These are phyloP conservation scores for Mortierella sp. DNA, from an alignment of 371 early-diverging fungal genomes.

Conservation along the genomic window DNA sequence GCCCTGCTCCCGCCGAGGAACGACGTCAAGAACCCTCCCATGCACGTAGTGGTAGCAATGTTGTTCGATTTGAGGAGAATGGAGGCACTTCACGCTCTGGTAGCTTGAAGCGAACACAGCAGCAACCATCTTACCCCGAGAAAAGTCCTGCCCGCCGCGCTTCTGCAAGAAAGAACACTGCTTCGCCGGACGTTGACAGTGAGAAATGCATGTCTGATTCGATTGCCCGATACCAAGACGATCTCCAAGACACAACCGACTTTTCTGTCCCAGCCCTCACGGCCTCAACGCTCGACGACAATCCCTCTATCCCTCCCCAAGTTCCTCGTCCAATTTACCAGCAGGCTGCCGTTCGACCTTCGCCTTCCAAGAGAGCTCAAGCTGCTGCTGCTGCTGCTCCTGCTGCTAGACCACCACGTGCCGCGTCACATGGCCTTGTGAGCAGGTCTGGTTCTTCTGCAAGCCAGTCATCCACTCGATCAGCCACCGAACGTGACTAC, in stretches of 20 bases:
- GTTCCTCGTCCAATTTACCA: constrained; percentile 2
- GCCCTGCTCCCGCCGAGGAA: too few species aligned
- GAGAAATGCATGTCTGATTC: not conserved
- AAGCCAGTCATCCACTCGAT: constrained; percentile 9
- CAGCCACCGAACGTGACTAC: too few species aligned
- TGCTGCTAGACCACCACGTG: not conserved
- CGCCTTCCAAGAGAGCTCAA: constrained; percentile 10
- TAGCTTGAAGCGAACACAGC: not conserved
- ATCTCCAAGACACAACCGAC: constrained; percentile 6
- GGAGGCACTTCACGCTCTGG: not conserved
- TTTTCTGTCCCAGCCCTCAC: constrained; percentile 22
- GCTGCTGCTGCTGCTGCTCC: not conserved
- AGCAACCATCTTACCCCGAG: not conserved
- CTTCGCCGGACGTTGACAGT: too few species aligned
- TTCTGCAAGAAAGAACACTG: too few species aligned
- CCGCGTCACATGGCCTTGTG: not conserved
- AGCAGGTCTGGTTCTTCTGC: not conserved
- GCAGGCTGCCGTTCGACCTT: constrained; percentile 1
- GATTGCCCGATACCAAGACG: not conserved
- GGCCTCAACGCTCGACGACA: constrained; percentile 5
- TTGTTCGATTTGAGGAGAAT: not conserved
- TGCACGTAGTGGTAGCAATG: not conserved
- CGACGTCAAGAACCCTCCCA: too few species aligned
- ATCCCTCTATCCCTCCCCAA: constrained; percentile 17
- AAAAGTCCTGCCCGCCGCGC: too few species aligned